Evolutionary conservation across 1,284 basidiomycete genomes (phyloP), one percentile per base, ranked within the genome.

Genomic region (Moniliella sp.): DNA sequence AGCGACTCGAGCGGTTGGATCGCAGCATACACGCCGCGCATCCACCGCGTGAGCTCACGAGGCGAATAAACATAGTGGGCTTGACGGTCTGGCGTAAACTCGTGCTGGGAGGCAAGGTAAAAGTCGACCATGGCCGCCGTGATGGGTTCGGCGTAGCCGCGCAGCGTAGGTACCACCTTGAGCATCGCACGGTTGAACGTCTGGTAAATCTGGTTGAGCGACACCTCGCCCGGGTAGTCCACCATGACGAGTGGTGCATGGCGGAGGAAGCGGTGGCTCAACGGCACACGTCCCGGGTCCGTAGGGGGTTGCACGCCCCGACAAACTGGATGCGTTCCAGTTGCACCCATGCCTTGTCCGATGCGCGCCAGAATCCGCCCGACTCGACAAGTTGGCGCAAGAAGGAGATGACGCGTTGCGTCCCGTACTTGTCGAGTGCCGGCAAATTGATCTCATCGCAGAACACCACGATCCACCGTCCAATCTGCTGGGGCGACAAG

Each of bases 201-300:
- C 12, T 84, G 82, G 62, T 97, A 99, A 48, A 99, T 97, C 60
- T 97, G 93, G 54, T 86, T 91, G 57, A 99, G 69, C 5, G 91
- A 97, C 9, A 86, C 67, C 61, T 91, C 82, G 37, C 88, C 91
- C 5, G 91, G 91, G 61, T 99, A 97, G 61, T 97, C 91, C 35
- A 99, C 91, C 88, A 97, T 94, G 57, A 99, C 73, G n/a, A 99
- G 69, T 0, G 91, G 91, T 0, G 88, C 86, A 62, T 99, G 93
- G 5, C 91, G 78, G 39, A 97, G 69, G 74, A 97, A 97, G 42
- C 91, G 75, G 60, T 91, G 84, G 40, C 74, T 86, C 36, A 99
- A 75, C 18, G 88, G 83, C n/a, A 97, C 86, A 63, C 91, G 82
- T 34, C 91, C 91, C 26, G 91, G 86, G 66, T 99, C 91, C n/a